Conservation (phyloP, 164 flowering plant genomes). For the Vitis cinerea region DNA sequence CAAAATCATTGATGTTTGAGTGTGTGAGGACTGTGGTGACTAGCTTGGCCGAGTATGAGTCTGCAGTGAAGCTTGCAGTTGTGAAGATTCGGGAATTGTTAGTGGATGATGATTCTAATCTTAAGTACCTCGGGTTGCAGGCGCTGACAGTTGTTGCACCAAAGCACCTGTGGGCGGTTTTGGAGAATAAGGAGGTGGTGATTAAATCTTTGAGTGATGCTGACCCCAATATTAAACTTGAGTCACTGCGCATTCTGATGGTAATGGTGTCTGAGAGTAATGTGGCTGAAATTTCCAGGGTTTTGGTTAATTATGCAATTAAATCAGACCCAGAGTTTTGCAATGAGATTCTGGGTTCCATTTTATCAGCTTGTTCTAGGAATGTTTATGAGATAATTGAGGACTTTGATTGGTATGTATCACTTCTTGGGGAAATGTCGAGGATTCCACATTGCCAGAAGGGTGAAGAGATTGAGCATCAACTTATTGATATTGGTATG, state of each 20-base stretch:
- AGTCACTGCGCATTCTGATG: constrained; percentile 74
- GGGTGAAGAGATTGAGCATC: constrained; percentile 85
- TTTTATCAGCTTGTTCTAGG: constrained; percentile 59
- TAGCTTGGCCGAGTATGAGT: constrained; percentile 64
- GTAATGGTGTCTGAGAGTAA: constrained; percentile 77
- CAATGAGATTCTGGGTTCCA: constrained; percentile 73
- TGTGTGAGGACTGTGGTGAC: constrained; percentile 69
- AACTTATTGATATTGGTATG: constrained; percentile 82
- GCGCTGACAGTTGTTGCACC: constrained; percentile 58
- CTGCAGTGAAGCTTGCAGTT: constrained; percentile 70
- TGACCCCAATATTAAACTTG: constrained; percentile 71
- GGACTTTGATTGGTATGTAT: constrained; percentile 95
- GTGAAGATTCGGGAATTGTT: constrained; percentile 67
- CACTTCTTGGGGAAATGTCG: constrained; percentile 89
- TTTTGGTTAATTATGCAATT: constrained; percentile 72
- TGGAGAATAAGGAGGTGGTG: constrained; percentile 85
- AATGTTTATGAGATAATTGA: constrained; percentile 70
- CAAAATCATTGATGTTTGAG: constrained; percentile 88
- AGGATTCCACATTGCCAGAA: constrained; percentile 77
- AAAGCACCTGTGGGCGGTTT: constrained; percentile 77
- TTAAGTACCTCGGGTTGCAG: constrained; percentile 85
- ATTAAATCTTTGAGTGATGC: constrained; percentile 76
- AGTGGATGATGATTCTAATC: constrained; percentile 77
- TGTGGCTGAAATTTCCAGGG: constrained; percentile 65
- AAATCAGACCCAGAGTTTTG: constrained; percentile 92